Evolutionary conservation across 768 basidiomycete species (phyloP).

Genomic region (Kwoniella sp.): DNA sequence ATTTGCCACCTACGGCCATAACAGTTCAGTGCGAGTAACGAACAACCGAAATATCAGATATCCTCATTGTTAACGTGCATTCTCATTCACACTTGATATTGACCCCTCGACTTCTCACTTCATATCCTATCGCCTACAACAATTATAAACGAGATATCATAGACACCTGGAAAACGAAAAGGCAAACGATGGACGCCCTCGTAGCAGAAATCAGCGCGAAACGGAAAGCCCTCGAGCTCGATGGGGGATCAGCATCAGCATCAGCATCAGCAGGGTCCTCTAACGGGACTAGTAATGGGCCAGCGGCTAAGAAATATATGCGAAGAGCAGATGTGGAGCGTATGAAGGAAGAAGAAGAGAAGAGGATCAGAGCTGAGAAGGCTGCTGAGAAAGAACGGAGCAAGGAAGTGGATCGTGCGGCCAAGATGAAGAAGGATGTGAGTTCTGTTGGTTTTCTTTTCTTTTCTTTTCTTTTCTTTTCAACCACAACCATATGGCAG

Average conservation of each 20-base stretch:
- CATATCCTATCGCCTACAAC: no score
- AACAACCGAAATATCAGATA: conserved; percentile 2
- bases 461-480: background rate
- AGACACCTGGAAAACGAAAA: no score
- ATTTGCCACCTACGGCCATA: background rate
- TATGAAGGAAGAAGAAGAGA: conserved; percentile 58
- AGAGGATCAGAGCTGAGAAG: conserved; percentile 44
- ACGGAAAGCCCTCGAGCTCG: conserved; percentile 70
- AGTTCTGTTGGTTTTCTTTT: no score
- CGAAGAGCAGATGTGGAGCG: conserved; percentile 85
- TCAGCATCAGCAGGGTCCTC: conserved; percentile 47
- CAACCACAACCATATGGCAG: no score
- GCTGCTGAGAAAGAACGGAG: conserved; percentile 39
- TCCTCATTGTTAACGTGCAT: no score
- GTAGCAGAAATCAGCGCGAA: conserved; percentile 85
- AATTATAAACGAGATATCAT: no score
- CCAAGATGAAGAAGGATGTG: conserved; percentile 35
- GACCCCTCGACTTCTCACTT: no score
- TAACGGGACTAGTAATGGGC: background rate
- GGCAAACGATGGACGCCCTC: conserved; percentile 83
- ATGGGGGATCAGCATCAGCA: conserved; percentile 35
- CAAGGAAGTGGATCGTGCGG: conserved; percentile 46
- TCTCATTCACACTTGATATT: no score
- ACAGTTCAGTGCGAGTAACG: background rate
- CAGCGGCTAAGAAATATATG: conserved; percentile 72